A percentile compares a stretch with the other conserved stretches of the same genome.
phyloP scores from a whole-genome alignment of 2,329 filamentous ascomycete genomes.

The Decorospora gaudefroyi region DNA sequence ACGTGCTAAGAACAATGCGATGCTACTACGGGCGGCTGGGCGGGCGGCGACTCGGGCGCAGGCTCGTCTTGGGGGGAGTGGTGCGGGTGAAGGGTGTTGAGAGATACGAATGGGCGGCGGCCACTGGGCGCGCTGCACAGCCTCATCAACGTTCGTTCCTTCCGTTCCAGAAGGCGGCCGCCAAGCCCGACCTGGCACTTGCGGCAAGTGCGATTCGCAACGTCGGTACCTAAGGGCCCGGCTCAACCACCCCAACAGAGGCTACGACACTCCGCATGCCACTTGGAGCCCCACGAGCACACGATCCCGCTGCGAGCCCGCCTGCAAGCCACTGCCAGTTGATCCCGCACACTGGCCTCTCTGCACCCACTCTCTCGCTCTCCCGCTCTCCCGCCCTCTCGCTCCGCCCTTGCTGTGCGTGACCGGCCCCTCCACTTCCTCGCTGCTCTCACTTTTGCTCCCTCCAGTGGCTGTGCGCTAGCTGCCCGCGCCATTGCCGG shows the following conservation, averaged over 20 bases:
- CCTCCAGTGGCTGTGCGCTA: constrained; percentile 10
- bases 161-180: constrained; percentile 13
- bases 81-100: constrained; percentile 10
- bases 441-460: constrained; percentile 18
- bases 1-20: constrained; percentile 9
- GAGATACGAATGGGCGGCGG: constrained; percentile 14
- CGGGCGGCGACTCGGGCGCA: constrained; percentile 8
- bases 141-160: constrained; percentile 3
- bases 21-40: constrained; percentile 15
- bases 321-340: neutral
- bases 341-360: too few relatives aligned
- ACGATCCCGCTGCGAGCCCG: constrained; percentile 10
- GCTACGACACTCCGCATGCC: constrained; percentile 8
- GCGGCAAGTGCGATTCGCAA: constrained; percentile 17
- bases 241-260: constrained; percentile 1
- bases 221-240: constrained; percentile 12
- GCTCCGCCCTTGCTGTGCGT: constrained; percentile 16
- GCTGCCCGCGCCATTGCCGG: constrained; percentile 12
- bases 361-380: too few relatives aligned
- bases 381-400: too few relatives aligned
- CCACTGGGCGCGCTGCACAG: constrained; percentile 10
- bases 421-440: constrained; percentile 24
- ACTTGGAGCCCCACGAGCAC: constrained; percentile 12
- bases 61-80: constrained; percentile 10
- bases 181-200: constrained; percentile 16